These are phyloP conservation scores for barley (Hordeum vulgare) DNA, from an alignment of 176 grass and related monocot genomes.

Conservation along the genomic window MorexV3_pseudomolecules_assembly NC_058519.1:597966493-597966992, in stretches of 20 bases:
- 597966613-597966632: neutral
- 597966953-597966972: constrained; percentile 11
- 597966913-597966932: neutral
- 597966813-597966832: constrained; percentile 15
- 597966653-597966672: neutral
- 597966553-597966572: neutral
- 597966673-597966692: neutral
- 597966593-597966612: neutral
- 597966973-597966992: neutral
- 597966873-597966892: neutral
- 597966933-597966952: neutral
- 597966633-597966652: neutral
- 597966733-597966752: constrained; percentile 62
- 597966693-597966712: neutral
- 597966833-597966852: neutral
- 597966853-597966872: constrained; percentile 18
- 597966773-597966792: constrained; percentile 47
- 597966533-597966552: neutral
- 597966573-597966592: neutral
- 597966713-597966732: constrained; percentile 58
- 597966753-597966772: constrained; percentile 57
- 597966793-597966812: constrained; percentile 55
- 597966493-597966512: neutral
- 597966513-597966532: neutral
- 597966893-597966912: neutral